phyloP scores from a whole-genome alignment of 305 asterid species.

The Solanum chacoense region DNA sequence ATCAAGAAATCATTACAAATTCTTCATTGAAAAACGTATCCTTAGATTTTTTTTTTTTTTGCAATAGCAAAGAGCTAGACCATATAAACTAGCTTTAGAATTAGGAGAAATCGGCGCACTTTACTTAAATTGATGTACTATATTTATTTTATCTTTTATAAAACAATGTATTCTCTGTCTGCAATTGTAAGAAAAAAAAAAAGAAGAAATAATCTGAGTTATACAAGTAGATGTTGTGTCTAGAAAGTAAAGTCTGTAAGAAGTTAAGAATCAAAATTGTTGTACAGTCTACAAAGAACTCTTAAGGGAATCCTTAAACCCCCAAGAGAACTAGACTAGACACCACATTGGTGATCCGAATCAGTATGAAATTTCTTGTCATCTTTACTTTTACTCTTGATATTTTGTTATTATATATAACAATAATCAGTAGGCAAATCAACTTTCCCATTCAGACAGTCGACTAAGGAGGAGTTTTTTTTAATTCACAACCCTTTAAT shows the following conservation, averaged over 20 bases:
- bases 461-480: too few relatives aligned
- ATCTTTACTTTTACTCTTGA: too few relatives aligned
- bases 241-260: background rate
- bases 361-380: too few relatives aligned
- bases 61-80: background rate
- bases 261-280: too few relatives aligned
- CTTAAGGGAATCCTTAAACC: background rate
- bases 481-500: too few relatives aligned
- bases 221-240: background rate
- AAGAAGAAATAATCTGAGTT: too few relatives aligned
- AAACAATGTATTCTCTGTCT: background rate
- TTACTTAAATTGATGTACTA: too few relatives aligned
- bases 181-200: background rate
- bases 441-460: too few relatives aligned
- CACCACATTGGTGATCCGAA: background rate
- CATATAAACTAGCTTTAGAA: background rate
- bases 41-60: background rate
- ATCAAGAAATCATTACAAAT: background rate
- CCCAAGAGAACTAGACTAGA: background rate
- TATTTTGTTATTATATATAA: background rate
- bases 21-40: background rate
- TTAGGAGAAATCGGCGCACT: too few relatives aligned
- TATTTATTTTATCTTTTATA: too few relatives aligned
- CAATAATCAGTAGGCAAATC: too few relatives aligned
- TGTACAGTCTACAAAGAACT: background rate